These are phyloP conservation scores for Aspergillus olivimuriae DNA, from an alignment of 495 filamentous ascomycete species.

Conservation along the genomic window DNA sequence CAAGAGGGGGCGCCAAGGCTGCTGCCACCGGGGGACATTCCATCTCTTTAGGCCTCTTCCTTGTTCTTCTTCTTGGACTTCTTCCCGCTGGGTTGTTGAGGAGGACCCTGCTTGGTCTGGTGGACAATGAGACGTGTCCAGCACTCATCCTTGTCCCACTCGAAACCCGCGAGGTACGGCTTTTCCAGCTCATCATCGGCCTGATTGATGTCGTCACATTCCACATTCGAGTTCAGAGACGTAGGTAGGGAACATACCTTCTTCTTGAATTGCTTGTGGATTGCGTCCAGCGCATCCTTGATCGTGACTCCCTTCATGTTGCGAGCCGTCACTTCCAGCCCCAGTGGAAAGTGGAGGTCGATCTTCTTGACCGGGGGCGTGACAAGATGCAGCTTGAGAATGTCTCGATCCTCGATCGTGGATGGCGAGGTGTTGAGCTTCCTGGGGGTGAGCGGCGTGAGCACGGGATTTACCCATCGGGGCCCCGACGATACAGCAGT, in stretches of 20 bases:
- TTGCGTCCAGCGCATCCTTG: constrained; percentile 89
- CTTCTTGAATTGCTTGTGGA: constrained; percentile 93
- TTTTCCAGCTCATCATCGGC: constrained; percentile 79
- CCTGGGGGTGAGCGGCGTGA: constrained; percentile 40
- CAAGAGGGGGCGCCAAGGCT: too few species aligned
- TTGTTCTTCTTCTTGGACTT: constrained; percentile 66
- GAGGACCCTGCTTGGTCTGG: constrained; percentile 62
- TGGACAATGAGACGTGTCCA: constrained; percentile 73
- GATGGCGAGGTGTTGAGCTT: constrained; percentile 81
- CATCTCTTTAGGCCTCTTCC: constrained; percentile 11
- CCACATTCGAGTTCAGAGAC: neutral
- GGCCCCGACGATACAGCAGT: too few species aligned
- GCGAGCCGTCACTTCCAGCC: constrained; percentile 80
- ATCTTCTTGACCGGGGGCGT: constrained; percentile 85
- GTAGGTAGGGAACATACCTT: constrained; percentile 48
- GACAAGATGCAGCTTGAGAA: constrained; percentile 72
- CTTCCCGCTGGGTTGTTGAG: constrained; percentile 43
- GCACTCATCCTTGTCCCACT: constrained; percentile 88
- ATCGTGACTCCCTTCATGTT: constrained; percentile 91
- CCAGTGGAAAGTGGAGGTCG: constrained; percentile 81
- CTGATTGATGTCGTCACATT: constrained; percentile 50
- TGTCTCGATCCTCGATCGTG: constrained; percentile 71
- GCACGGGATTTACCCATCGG: neutral
- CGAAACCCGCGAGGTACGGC: constrained; percentile 83
- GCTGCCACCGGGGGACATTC: too few species aligned